phyloP scores from a whole-genome alignment of 2,329 filamentous ascomycete species.

The Aaosphaeria pasadenensis region DNA sequence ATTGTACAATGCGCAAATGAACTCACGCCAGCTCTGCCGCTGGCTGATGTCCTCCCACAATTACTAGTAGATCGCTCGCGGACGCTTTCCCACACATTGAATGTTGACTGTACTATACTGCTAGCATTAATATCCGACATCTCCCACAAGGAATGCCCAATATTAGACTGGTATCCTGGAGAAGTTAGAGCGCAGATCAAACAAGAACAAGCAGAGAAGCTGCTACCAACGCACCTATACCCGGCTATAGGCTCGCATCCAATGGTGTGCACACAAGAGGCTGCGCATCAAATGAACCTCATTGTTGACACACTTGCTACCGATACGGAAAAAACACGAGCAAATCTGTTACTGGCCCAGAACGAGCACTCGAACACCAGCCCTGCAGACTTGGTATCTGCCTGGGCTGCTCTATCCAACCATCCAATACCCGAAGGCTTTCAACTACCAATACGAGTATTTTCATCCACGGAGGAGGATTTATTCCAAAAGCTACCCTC shows the following conservation, averaged over 20 bases:
- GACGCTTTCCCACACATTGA: conserved; percentile 45
- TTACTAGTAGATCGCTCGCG: conserved; percentile 40
- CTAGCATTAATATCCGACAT: conserved; percentile 73
- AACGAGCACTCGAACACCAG: conserved; percentile 15
- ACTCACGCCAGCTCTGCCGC: conserved; percentile 17
- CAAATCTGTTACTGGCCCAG: conserved; percentile 56
- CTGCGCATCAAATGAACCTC: conserved; percentile 59
- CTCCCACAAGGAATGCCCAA: conserved; percentile 54
- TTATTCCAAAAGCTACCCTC: conserved; percentile 37
- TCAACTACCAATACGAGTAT: conserved; percentile 59
- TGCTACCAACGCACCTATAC: conserved; percentile 61
- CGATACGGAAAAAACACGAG: conserved; percentile 50
- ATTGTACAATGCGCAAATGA: conserved; percentile 29
- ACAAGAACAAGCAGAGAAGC: conserved; percentile 59
- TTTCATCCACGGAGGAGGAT: conserved; percentile 45
- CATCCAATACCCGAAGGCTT: conserved; percentile 54
- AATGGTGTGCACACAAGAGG: conserved; percentile 66
- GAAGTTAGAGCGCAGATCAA: conserved; percentile 64
- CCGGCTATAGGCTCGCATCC: conserved; percentile 55
- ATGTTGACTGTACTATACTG: conserved; percentile 68
- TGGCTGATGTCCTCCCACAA: conserved; percentile 23
- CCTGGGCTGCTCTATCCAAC: conserved; percentile 47
- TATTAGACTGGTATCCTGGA: conserved; percentile 53
- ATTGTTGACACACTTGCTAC: conserved; percentile 40
- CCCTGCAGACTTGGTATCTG: conserved; percentile 11